These are phyloP conservation scores for Venturia nashicola DNA, from an alignment of 2,329 filamentous ascomycete species.

Conservation along the genomic window DNA sequence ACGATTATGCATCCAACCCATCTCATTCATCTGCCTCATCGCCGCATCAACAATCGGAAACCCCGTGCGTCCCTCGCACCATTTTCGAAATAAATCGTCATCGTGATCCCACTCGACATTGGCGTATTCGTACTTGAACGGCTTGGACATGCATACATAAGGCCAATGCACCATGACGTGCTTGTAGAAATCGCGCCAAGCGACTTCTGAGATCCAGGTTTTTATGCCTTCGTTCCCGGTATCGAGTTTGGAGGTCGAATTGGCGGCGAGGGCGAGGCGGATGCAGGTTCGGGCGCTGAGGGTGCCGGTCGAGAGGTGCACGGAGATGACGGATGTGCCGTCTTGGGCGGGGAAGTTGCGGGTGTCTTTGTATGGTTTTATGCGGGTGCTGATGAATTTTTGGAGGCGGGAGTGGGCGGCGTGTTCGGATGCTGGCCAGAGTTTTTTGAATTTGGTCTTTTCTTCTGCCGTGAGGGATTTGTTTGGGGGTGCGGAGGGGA, in stretches of 20 bases:
- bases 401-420: slow-evolving; percentile 29
- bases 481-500: slow-evolving; percentile 26
- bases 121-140: slow-evolving; percentile 73
- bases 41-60: slow-evolving; percentile 55
- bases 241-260: slow-evolving; percentile 52
- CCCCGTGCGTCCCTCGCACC: slow-evolving; percentile 63
- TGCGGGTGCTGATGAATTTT: slow-evolving; percentile 28
- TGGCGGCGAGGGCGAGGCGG: slow-evolving; percentile 47
- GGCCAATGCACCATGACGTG: slow-evolving; percentile 80
- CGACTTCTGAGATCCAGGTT: slow-evolving; percentile 70
- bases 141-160: slow-evolving; percentile 67
- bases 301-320: slow-evolving; percentile 59
- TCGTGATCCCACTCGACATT: slow-evolving; percentile 77
- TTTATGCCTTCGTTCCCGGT: slow-evolving; percentile 53
- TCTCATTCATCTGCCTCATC: slow-evolving; percentile 37
- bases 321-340: slow-evolving; percentile 47
- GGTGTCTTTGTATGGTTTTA: slow-evolving; percentile 27
- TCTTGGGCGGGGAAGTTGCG: slow-evolving; percentile 31
- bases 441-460: slow-evolving; percentile 28
- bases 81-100: slow-evolving; percentile 53
- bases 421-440: slow-evolving; percentile 34
- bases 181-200: slow-evolving; percentile 81
- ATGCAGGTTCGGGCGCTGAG: slow-evolving; percentile 57
- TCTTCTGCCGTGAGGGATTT: slow-evolving; percentile 28
- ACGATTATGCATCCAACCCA: slow-evolving; percentile 41